phyloP scores from a whole-genome alignment of 108 stramenopile genomes.

The Mediolabrus comicus region DNA sequence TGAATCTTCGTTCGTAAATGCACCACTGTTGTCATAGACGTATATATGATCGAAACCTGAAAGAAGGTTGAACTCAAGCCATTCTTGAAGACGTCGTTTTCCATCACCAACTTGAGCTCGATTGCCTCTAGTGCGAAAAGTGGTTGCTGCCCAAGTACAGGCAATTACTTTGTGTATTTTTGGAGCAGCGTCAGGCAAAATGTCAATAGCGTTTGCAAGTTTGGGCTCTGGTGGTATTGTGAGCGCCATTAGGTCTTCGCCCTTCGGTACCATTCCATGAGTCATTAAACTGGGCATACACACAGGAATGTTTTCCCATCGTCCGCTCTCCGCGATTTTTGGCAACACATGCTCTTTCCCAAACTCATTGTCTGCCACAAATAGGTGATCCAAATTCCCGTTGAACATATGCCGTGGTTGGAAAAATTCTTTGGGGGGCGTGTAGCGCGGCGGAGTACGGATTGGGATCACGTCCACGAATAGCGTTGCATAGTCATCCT shows the following conservation, averaged over 20 bases:
- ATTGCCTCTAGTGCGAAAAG: conserved; percentile 70
- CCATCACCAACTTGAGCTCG: conserved; percentile 71
- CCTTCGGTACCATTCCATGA: conserved; percentile 30
- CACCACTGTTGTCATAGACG: conserved; percentile 84
- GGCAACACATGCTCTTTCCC: conserved; percentile 75
- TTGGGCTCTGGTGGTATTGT: conserved; percentile 14
- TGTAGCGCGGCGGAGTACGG: conserved; percentile 82
- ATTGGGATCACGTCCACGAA: conserved; percentile 87
- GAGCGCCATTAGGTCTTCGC: conserved; percentile 15
- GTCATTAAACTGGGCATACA: conserved; percentile 50
- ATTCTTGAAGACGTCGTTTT: conserved; percentile 77
- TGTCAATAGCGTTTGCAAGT: conserved; percentile 18
- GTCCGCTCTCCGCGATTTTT: conserved; percentile 68
- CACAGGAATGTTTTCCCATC: conserved; percentile 82
- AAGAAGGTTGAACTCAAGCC: conserved; percentile 75
- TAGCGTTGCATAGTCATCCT: conserved; percentile 69
- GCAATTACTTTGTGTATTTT: conserved; percentile 71
- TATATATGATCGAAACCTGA: conserved; percentile 86
- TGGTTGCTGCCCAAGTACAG: conserved; percentile 84
- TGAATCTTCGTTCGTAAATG: conserved; percentile 64
- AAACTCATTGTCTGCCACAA: conserved; percentile 64
- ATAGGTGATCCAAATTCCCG: conserved; percentile 18
- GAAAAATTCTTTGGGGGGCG: conserved; percentile 61
- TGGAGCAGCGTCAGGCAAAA: conserved; percentile 4
- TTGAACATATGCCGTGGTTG: conserved; percentile 50